A percentile compares a stretch with the other conserved stretches of the same genome.
Conservation (phyloP, 306 rosid genomes). For the Begonia loranthoides region DNA sequence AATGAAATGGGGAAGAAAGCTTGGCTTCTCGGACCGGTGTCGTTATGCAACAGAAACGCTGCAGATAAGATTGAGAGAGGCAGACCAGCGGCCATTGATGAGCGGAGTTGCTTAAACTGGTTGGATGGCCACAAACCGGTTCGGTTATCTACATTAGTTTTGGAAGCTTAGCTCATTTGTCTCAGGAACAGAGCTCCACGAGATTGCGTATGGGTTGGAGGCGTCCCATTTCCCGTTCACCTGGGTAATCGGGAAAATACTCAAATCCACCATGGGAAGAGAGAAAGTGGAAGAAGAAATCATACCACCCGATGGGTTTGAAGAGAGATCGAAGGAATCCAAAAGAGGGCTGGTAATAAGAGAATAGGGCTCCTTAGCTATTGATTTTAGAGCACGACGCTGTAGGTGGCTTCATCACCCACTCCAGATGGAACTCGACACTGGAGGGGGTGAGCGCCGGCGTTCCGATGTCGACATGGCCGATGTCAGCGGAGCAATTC, state of each 20-base stretch:
- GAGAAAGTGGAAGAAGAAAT: not conserved
- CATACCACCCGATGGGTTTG: too few species aligned
- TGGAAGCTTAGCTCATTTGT: conserved; percentile 12
- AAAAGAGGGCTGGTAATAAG: too few species aligned
- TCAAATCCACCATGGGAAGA: not conserved
- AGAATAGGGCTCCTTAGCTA: too few species aligned
- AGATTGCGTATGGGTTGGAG: conserved; percentile 17
- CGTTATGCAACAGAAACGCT: conserved; percentile 8
- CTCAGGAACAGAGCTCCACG: conserved; percentile 9
- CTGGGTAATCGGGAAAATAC: conserved; percentile 12
- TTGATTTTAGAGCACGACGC: too few species aligned
- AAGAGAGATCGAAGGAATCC: too few species aligned
- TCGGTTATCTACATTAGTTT: too few species aligned
- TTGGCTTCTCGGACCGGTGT: conserved; percentile 20
- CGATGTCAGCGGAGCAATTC: conserved; percentile 58
- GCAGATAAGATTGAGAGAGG: conserved; percentile 19
- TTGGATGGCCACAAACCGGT: too few species aligned
- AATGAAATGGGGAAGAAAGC: conserved; percentile 9
- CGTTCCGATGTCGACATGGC: conserved; percentile 60
- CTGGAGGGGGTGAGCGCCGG: too few species aligned
- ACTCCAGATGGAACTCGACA: too few species aligned
- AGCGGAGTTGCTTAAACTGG: too few species aligned
- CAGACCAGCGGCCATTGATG: too few species aligned
- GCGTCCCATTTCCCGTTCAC: conserved; percentile 3
- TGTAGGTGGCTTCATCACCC: too few species aligned